Percentiles rank a stretch among this genome's conserved stretches.
Conservation (phyloP, 441 rosid genomes). For the Breynia disticha region DNA sequence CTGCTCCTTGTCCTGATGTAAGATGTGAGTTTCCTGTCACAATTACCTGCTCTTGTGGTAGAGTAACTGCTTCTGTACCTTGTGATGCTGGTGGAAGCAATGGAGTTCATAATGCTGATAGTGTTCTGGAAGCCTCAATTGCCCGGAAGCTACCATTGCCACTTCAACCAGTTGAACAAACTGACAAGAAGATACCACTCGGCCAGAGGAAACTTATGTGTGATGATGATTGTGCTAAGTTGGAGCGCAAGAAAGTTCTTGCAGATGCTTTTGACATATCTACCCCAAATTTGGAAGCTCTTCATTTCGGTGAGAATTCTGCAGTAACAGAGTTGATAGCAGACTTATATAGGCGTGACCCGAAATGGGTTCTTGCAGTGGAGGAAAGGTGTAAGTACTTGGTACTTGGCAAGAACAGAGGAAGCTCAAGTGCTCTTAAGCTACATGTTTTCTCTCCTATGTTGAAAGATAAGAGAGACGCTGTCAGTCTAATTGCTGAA, state of each 20-base stretch:
- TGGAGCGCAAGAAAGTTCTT: conserved; percentile 87
- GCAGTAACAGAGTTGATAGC: conserved; percentile 56
- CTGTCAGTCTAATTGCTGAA: conserved; percentile 73
- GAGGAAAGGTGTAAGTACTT: conserved; percentile 93
- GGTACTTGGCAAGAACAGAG: conserved; percentile 83
- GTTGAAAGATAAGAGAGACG: conserved; percentile 94
- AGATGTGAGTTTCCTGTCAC: conserved; percentile 75
- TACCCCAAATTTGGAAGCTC: conserved; percentile 69
- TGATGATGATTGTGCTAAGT: conserved; percentile 82
- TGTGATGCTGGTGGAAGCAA: conserved; percentile 84
- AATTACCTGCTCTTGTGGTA: conserved; percentile 84
- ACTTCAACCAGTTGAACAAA: conserved; percentile 68
- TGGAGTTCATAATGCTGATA: conserved; percentile 38
- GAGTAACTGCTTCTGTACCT: conserved; percentile 65
- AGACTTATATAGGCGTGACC: conserved; percentile 86
- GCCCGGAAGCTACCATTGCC: conserved; percentile 63
- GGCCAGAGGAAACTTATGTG: conserved; percentile 91
- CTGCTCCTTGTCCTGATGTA: conserved; percentile 69
- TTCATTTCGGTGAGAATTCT: conserved; percentile 86
- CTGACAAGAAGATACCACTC: conserved; percentile 53
- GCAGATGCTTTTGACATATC: conserved; percentile 92
- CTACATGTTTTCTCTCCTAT: conserved; percentile 92
- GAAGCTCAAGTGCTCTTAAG: conserved; percentile 49
- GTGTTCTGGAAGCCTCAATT: conserved; percentile 59
- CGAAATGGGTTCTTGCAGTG: conserved; percentile 83